phyloP scores from a whole-genome alignment of 2,329 filamentous ascomycete species.

The Fusarium sp. region DNA sequence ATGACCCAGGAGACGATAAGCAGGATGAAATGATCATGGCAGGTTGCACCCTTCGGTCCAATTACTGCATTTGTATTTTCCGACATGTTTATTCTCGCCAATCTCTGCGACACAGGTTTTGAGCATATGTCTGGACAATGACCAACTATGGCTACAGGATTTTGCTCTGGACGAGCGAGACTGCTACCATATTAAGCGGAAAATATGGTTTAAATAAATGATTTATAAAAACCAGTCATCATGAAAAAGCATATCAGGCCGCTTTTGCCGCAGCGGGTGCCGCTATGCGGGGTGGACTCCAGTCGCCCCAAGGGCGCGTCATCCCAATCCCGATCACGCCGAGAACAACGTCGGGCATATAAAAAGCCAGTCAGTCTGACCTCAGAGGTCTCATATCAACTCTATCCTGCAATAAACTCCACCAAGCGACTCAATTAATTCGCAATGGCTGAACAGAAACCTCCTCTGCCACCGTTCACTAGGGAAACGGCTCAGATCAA shows the following conservation, averaged over 20 bases:
- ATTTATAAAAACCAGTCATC: background rate
- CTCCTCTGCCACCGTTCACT: conserved; percentile 79
- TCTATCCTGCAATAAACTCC: background rate
- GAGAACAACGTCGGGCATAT: background rate
- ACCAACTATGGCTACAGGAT: background rate
- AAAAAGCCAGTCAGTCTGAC: background rate
- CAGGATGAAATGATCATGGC: background rate
- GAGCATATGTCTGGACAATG: background rate
- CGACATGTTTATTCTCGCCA: background rate
- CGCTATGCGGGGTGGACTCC: background rate
- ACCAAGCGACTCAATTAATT: background rate
- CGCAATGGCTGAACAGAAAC: conserved; percentile 35
- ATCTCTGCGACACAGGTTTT: background rate
- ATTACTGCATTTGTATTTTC: background rate
- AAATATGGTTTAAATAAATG: background rate
- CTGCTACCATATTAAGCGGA: background rate
- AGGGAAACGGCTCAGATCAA: conserved; percentile 77
- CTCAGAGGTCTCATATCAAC: background rate
- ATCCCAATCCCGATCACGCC: background rate
- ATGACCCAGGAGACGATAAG: background rate
- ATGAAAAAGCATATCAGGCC: background rate
- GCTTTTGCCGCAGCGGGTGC: background rate
- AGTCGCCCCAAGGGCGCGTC: background rate
- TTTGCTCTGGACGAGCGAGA: background rate
- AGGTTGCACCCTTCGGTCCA: background rate